phyloP scores from a whole-genome alignment of 495 filamentous ascomycete species.

The Penicillium waksmanii region DNA sequence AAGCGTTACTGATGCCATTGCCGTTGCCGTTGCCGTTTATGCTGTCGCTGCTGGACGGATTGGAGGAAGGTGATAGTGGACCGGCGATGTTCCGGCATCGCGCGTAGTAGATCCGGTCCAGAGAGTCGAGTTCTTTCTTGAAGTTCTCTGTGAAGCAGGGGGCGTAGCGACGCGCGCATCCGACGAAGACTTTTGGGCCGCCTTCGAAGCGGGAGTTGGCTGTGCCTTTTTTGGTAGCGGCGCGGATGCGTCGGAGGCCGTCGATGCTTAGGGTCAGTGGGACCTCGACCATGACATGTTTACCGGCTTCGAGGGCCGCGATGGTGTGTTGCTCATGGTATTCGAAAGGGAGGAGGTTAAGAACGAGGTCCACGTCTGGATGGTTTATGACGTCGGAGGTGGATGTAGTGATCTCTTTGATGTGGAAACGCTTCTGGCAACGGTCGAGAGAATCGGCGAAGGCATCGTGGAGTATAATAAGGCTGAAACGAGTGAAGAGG shows the following conservation, averaged over 20 bases:
- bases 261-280: conserved; percentile 51
- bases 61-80: conserved; percentile 22
- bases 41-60: neutral
- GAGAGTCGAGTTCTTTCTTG: conserved; percentile 45
- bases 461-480: conserved; percentile 47
- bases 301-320: conserved; percentile 51
- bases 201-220: conserved; percentile 17
- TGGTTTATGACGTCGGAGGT: conserved; percentile 22
- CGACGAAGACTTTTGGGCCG: conserved; percentile 53
- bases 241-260: conserved; percentile 44
- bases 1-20: neutral
- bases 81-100: conserved; percentile 58
- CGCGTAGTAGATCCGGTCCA: conserved; percentile 56
- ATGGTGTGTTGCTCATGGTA: conserved; percentile 54
- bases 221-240: conserved; percentile 34
- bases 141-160: conserved; percentile 52
- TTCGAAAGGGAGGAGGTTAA: conserved; percentile 55
- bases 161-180: conserved; percentile 59
- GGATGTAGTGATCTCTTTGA: conserved; percentile 16
- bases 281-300: conserved; percentile 60
- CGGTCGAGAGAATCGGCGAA: conserved; percentile 17
- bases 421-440: conserved; percentile 17
- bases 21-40: neutral
- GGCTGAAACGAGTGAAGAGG: conserved; percentile 42
- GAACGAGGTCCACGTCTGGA: conserved; percentile 50